Percentiles rank a stretch among this genome's conserved stretches.
These are phyloP conservation scores for Cyclotella choctawhatcheeana DNA, from an alignment of 108 stramenopile species.

Conservation along the genomic window DNA sequence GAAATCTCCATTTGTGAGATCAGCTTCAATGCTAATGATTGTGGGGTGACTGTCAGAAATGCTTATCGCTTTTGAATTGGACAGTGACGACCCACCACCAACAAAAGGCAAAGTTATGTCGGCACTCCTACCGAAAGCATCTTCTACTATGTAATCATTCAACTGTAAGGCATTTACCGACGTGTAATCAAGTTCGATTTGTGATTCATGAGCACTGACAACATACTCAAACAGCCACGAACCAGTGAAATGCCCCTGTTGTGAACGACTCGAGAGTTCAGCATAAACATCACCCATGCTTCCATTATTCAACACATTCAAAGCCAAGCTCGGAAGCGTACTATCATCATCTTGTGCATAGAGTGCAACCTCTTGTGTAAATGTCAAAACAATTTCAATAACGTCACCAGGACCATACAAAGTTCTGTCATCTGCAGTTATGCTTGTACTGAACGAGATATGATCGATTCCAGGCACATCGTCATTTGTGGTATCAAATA, in stretches of 20 bases:
- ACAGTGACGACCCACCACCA: conserved; percentile 23
- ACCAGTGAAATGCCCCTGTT: conserved; percentile 1
- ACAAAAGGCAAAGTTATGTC: conserved; percentile 25
- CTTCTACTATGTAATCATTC: conserved; percentile 41
- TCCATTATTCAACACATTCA: conserved; percentile 31
- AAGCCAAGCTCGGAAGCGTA: conserved; percentile 27
- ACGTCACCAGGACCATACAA: conserved; percentile 39
- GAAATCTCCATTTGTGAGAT: conserved; percentile 42
- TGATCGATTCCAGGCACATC: conserved; percentile 12
- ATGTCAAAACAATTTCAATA: conserved; percentile 35
- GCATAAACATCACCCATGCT: conserved; percentile 14
- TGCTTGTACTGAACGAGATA: conserved; percentile 19
- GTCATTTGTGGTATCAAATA: conserved; percentile 40
- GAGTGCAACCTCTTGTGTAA: conserved; percentile 42
- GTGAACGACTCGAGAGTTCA: conserved; percentile 16
- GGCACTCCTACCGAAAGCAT: conserved; percentile 50
- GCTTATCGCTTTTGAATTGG: conserved; percentile 28
- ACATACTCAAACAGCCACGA: conserved; percentile 54
- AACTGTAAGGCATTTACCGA: conserved; percentile 18
- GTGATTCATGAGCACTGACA: conserved; percentile 43
- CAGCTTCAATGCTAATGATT: conserved; percentile 17
- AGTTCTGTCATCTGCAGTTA: conserved; percentile 24
- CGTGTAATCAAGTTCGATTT: conserved; percentile 43
- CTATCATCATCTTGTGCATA: not conserved
- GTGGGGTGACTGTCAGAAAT: conserved; percentile 36